phyloP scores from a whole-genome alignment of 352 stramenopile genomes.

The Globisporangium emineosum region DNA sequence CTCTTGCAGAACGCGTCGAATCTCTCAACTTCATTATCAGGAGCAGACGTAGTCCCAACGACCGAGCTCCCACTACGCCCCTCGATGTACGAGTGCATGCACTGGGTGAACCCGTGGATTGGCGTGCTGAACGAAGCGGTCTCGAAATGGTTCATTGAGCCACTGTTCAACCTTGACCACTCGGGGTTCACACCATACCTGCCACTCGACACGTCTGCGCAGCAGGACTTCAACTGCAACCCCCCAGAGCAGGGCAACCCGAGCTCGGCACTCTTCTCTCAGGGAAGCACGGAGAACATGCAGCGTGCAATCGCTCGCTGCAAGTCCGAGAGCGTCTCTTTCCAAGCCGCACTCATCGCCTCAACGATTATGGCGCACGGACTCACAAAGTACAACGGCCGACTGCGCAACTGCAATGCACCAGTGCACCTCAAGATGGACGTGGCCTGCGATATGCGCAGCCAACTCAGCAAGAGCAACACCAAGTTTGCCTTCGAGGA shows the following conservation, averaged over 20 bases:
- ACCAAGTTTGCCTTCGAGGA: conserved; percentile 17
- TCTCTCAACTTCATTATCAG: not conserved
- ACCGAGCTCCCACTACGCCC: conserved; percentile 25
- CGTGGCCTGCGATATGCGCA: conserved; percentile 43
- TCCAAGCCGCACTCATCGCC: conserved; percentile 45
- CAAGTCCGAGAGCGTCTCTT: conserved; percentile 32
- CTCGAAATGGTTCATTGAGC: conserved; percentile 62
- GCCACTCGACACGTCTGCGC: conserved; percentile 30
- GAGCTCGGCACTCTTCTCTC: conserved; percentile 46
- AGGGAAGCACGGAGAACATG: conserved; percentile 42
- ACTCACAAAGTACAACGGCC: conserved; percentile 30
- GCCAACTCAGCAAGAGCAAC: conserved; percentile 18
- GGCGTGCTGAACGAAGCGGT: conserved; percentile 50
- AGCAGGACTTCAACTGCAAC: conserved; percentile 38
- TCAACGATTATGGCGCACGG: conserved; percentile 45
- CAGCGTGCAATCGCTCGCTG: conserved; percentile 32
- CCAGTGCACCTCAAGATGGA: conserved; percentile 48
- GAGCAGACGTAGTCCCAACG: not conserved
- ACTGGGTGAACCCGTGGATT: conserved; percentile 50
- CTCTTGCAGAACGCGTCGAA: conserved; percentile 34
- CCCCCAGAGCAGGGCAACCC: conserved; percentile 32
- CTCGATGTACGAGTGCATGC: conserved; percentile 58
- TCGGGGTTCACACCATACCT: conserved; percentile 40
- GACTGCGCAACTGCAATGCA: conserved; percentile 24
- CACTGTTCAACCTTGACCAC: conserved; percentile 58